Evolutionary conservation across 768 basidiomycete genomes (phyloP).

Genomic region (Hysterangium stoloniferum): DNA sequence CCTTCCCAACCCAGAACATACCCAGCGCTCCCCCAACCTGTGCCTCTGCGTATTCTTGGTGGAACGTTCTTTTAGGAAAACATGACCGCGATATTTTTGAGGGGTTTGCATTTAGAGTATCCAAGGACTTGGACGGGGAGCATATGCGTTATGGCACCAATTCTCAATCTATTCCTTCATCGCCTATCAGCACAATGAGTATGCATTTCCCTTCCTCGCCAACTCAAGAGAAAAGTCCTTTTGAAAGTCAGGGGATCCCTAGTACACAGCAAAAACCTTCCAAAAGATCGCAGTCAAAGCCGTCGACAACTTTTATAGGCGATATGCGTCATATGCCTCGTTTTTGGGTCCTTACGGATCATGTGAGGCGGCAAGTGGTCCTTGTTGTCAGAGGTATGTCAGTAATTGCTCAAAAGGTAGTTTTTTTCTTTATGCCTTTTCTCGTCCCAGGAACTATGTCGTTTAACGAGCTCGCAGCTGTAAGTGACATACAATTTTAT

Average conservation of each 20-base stretch:
- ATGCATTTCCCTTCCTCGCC: neutral
- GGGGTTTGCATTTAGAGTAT: conserved; percentile 34
- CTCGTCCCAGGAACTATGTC: conserved; percentile 63
- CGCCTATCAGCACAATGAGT: neutral
- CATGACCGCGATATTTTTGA: conserved; percentile 83
- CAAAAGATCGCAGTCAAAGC: conserved; percentile 32
- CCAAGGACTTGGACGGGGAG: neutral
- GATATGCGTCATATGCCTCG: conserved; percentile 68
- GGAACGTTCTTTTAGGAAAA: conserved; percentile 71
- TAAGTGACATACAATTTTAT: conserved; percentile 7
- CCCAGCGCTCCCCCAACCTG: neutral
- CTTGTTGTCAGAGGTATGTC: conserved; percentile 58
- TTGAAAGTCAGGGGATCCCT: neutral
- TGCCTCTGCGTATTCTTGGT: conserved; percentile 57
- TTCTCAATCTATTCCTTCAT: neutral
- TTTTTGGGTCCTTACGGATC: conserved; percentile 83
- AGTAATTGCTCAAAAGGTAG: conserved; percentile 18
- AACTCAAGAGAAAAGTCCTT: too few relatives aligned
- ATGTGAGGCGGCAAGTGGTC: conserved; percentile 64
- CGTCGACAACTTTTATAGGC: conserved; percentile 52
- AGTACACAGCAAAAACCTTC: neutral
- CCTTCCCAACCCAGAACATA: neutral
- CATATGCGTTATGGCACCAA: neutral
- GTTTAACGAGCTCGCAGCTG: conserved; percentile 75
- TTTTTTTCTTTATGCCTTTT: conserved; percentile 2